Base-by-base conservation (phyloP, 2,329 filamentous ascomycete genomes). In the Lasiodiplodia hormozganensis region DNA sequence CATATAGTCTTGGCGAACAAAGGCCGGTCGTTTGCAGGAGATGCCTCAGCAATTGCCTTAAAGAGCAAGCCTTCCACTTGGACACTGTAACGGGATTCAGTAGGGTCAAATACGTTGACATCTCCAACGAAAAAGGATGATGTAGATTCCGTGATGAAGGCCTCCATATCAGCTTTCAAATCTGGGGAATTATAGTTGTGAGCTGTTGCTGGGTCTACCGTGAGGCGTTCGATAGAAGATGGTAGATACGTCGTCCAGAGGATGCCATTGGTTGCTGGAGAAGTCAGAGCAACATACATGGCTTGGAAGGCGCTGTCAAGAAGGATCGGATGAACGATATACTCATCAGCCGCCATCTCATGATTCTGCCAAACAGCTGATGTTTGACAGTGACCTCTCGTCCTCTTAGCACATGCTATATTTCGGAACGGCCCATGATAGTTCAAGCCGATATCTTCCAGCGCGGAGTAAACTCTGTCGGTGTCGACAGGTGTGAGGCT, bases 261-360 rank as follows among this genome's bases (percentile, higher is more conserved):
- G 23, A 72, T 62, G 12, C 71, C 74, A 69, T 79, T 76, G 10
- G 57, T 47, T 2, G 70, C 69, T 1, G 79, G 79, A 31, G 73
- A 75, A 23, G 70, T 71, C 54, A 72, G 71, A 2, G 79, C 78
- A 2, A 74, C 70, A 23, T 79, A 54, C 21, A 75, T 69, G 0
- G 73, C 70, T 60, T 81, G 79, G 16, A 81, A 70, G 1, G 75
- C 74, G 18, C 71, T 73, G 54, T 81, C 79, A 1, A 80, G 69
- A 14, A 70, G 52, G 0, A 70, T 73, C 1, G 78, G 78, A 65
- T 80, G 76, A 8, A 38, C 47, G 36, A 56, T 58, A 38, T 58
- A 43, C 6, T 49, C 52, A 2, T 49, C 52, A 2, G 49, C 16
- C 2, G 36, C 18, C 28, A 40, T 53, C 6, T 34, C 28, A 14